These are phyloP conservation scores for Russula ochroleuca DNA, from an alignment of 768 basidiomycete species.

Conservation along the genomic window DNA sequence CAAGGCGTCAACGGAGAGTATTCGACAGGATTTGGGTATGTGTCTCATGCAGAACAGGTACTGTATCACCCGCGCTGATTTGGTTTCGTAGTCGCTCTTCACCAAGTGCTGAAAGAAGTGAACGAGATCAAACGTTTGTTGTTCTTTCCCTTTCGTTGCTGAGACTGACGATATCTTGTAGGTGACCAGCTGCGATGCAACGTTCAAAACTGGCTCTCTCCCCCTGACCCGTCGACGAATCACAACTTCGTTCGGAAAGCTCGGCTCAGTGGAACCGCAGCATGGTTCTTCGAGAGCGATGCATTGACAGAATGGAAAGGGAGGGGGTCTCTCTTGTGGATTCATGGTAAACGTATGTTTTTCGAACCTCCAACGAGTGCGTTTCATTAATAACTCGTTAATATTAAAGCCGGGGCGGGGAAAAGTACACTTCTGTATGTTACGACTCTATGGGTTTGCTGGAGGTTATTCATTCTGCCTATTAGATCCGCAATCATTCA, in stretches of 20 bases:
- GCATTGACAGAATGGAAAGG: neutral
- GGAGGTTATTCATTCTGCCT: neutral
- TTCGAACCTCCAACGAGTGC: rapidly evolving
- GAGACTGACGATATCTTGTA: neutral
- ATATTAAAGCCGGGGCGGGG: neutral
- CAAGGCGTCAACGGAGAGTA: too few relatives aligned
- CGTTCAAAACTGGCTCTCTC: neutral
- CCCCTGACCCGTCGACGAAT: conserved; percentile 8
- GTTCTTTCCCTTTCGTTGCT: neutral
- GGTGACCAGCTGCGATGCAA: neutral
- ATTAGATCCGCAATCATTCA: conserved; percentile 6
- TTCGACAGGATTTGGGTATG: too few relatives aligned
- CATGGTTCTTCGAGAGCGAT: conserved; percentile 1
- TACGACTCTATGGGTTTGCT: neutral
- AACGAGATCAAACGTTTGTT: conserved; percentile 6
- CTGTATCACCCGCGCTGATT: too few relatives aligned
- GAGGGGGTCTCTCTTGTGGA: conserved; percentile 5
- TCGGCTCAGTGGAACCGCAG: neutral
- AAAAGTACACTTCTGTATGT: conserved; percentile 13
- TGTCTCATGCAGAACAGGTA: too few relatives aligned
- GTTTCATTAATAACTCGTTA: neutral
- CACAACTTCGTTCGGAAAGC: neutral
- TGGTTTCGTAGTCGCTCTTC: too few relatives aligned
- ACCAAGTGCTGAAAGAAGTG: neutral
- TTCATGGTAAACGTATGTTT: conserved; percentile 10